phyloP scores from a whole-genome alignment of 768 basidiomycete species.

The Amanita polypyramis region DNA sequence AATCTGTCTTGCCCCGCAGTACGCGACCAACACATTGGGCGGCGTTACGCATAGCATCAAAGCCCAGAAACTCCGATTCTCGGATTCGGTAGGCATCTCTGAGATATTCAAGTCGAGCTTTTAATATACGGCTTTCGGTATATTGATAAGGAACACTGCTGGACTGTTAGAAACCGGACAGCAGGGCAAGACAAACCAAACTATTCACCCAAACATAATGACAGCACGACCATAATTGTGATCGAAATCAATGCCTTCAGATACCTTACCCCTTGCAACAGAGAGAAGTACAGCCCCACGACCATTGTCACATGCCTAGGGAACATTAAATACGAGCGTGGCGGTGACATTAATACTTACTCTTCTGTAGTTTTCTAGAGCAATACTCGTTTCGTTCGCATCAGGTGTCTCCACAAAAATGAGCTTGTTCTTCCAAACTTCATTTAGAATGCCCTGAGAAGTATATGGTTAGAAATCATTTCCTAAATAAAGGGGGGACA shows the following conservation, averaged over 20 bases:
- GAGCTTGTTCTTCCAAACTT: conserved; percentile 99
- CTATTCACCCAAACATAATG: conserved; percentile 92
- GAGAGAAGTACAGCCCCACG: conserved; percentile 93
- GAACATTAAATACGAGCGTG: conserved; percentile 7
- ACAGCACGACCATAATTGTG: conserved; percentile 99
- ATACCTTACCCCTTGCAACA: conserved; percentile 97
- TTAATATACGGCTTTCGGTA: conserved; percentile 94
- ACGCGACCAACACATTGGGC: conserved; percentile 99
- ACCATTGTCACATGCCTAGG: conserved; percentile 95
- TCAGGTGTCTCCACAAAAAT: conserved; percentile 99
- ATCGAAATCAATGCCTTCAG: conserved; percentile 99
- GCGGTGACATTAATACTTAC: conserved; percentile 28
- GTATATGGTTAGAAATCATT: background rate
- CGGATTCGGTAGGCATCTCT: conserved; percentile 98
- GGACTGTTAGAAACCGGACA: conserved; percentile 9
- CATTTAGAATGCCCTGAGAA: conserved; percentile 87
- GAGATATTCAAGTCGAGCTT: conserved; percentile 93
- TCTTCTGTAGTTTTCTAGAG: conserved; percentile 92
- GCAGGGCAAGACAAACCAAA: background rate
- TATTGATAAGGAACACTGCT: conserved; percentile 91
- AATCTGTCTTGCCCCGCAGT: conserved; percentile 96
- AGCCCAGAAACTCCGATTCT: conserved; percentile 97
- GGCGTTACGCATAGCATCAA: conserved; percentile 98
- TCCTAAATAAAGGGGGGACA: conserved; percentile 17
- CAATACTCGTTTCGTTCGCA: conserved; percentile 97